phyloP scores from a whole-genome alignment of 129 eudicot genomes.

The Scalesia atractyloides region DNA sequence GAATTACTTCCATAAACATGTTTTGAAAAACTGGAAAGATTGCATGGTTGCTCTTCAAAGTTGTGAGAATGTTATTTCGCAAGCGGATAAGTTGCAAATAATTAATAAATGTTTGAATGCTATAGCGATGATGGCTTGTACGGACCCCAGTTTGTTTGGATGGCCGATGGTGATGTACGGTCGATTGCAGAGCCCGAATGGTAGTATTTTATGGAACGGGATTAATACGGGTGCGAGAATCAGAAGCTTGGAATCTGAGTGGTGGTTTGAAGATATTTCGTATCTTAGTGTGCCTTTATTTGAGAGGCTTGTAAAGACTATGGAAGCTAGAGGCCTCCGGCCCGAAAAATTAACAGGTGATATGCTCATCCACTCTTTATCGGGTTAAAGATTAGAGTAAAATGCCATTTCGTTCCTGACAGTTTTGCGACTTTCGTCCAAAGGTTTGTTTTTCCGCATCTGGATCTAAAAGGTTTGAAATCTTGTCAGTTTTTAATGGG shows the following conservation, averaged over 20 bases:
- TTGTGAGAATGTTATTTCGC: constrained; percentile 55
- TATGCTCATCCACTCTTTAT: constrained; percentile 22
- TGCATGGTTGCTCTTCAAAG: constrained; percentile 89
- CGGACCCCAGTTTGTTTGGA: constrained; percentile 91
- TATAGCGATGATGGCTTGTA: constrained; percentile 76
- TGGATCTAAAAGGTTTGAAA: too few relatives aligned
- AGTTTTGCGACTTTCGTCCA: too few relatives aligned
- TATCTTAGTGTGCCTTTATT: constrained; percentile 74
- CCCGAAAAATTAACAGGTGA: constrained; percentile 74
- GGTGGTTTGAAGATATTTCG: constrained; percentile 98
- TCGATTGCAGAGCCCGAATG: constrained; percentile 93
- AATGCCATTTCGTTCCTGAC: too few relatives aligned
- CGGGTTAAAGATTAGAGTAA: too few relatives aligned
- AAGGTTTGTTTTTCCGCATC: too few relatives aligned
- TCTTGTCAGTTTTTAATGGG: too few relatives aligned
- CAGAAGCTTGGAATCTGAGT: constrained; percentile 69
- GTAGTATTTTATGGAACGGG: constrained; percentile 97
- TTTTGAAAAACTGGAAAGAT: constrained; percentile 77
- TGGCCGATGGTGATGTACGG: constrained; percentile 99
- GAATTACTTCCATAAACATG: constrained; percentile 63
- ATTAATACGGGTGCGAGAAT: constrained; percentile 94
- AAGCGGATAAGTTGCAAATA: constrained; percentile 69
- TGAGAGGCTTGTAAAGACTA: constrained; percentile 61
- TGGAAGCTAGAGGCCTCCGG: constrained; percentile 73
- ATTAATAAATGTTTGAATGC: constrained; percentile 63